These are phyloP conservation scores for Peronosclerospora sorghi DNA, from an alignment of 352 stramenopile genomes.

Conservation along the genomic window DNA sequence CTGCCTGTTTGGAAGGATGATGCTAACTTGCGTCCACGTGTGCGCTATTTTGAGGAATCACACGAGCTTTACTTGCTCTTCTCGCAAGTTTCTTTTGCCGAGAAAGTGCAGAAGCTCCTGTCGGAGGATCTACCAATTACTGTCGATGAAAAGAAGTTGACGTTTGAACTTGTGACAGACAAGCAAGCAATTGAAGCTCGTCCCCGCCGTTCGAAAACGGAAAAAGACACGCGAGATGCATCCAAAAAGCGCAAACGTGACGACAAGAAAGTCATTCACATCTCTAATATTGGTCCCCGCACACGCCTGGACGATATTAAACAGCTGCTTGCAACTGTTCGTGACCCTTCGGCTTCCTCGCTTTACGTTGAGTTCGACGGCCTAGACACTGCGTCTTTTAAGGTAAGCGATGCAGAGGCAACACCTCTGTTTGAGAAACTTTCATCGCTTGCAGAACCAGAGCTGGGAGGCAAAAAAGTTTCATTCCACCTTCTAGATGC, in stretches of 20 bases:
- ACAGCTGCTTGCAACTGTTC: conserved; percentile 51
- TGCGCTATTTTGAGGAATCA: conserved; percentile 55
- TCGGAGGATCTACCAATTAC: conserved; percentile 28
- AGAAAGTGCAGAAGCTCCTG: conserved; percentile 43
- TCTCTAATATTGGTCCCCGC: conserved; percentile 65
- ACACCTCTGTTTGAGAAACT: conserved; percentile 69
- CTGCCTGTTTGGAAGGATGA: conserved; percentile 63
- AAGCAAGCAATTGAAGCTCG: conserved; percentile 57
- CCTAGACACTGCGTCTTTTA: conserved; percentile 63
- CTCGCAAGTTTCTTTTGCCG: conserved; percentile 51
- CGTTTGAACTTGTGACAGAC: conserved; percentile 71
- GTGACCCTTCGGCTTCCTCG: conserved; percentile 33
- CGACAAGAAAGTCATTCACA: conserved; percentile 67
- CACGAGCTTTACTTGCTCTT: conserved; percentile 76
- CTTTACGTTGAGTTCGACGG: conserved; percentile 79
- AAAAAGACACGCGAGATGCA: conserved; percentile 34
- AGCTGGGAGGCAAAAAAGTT: conserved; percentile 69
- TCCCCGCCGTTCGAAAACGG: conserved; percentile 32
- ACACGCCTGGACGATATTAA: conserved; percentile 78
- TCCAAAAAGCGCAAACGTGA: conserved; percentile 71
- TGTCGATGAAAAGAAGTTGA: conserved; percentile 50
- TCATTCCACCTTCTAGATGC: conserved; percentile 63
- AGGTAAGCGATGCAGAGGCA: conserved; percentile 34
- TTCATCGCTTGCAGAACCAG: conserved; percentile 32
- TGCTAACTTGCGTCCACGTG: conserved; percentile 43